Conservation (phyloP, 306 rosid genomes). For the Dryas octopetala region DNA sequence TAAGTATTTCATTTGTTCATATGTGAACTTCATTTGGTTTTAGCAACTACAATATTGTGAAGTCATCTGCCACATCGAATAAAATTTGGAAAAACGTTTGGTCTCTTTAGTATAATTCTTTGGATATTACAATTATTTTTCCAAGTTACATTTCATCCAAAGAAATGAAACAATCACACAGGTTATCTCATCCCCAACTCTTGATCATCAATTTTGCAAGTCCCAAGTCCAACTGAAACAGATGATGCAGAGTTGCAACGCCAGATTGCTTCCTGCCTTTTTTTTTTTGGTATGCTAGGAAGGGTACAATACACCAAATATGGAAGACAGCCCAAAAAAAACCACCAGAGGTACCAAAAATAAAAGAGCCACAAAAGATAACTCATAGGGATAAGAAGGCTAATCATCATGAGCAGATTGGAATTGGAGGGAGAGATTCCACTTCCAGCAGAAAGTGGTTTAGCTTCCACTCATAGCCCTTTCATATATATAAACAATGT, state of each 20-base stretch:
- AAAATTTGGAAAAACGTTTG: too few relatives aligned
- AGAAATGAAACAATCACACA: too few relatives aligned
- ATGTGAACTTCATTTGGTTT: too few relatives aligned
- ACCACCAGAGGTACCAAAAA: not conserved
- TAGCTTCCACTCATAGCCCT: not conserved
- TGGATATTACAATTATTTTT: too few relatives aligned
- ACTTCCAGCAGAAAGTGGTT: not conserved
- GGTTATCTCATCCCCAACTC: too few relatives aligned
- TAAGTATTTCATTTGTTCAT: too few relatives aligned
- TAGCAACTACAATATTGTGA: too few relatives aligned
- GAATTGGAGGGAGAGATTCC: not conserved
- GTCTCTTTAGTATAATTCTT: too few relatives aligned
- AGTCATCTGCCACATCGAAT: too few relatives aligned
- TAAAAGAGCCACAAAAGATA: not conserved
- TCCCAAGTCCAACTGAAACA: too few relatives aligned
- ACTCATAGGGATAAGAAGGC: not conserved
- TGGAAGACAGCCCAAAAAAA: not conserved
- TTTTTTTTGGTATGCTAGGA: not conserved
- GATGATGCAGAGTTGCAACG: conserved; percentile 6
- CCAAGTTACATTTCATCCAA: too few relatives aligned
- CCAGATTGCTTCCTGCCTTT: not conserved
- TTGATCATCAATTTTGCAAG: too few relatives aligned
- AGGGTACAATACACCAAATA: not conserved
- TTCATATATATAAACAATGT: conserved; percentile 12
- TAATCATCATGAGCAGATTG: not conserved